Evolutionary conservation across 768 basidiomycete genomes (phyloP), one percentile per base, ranked within the genome.

Genomic region (Russula emetica): DNA sequence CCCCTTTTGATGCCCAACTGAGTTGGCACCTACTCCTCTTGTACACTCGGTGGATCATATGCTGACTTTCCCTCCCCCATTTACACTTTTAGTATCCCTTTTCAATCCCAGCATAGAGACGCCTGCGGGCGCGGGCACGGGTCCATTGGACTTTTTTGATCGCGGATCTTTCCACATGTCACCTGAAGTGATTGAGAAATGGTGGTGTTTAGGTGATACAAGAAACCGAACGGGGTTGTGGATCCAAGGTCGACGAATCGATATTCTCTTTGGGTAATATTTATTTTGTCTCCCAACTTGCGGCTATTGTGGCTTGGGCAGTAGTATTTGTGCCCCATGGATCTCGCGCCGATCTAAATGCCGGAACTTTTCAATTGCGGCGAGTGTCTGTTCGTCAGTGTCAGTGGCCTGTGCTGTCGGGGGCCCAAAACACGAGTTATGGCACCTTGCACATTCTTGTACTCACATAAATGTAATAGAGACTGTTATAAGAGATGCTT

Each of bases 151-250:
- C 70, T 86, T 91, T 69, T 86, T 92, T 68, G 85, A 83, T 58
- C 65, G 69, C 36, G 45, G 64, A 42, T 56, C 61, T 59, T 55
- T 34, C 58, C 34, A 55, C 10, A 56, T 80, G 58, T 74, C 74
- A 8, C 70, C 77, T 49, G 87, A 87, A 56, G 76, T 83, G 74
- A 67, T 94, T 26, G 94, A 95, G 74, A 91, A 88, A 71, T 94
- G 94, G 94, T 95, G 92, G 91, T 90, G 90, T 69, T 71, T 88
- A 47, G 93, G 93, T 0, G 86, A 90, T 70, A 70, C 70, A 5
- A 78, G 81, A 56, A 94, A 94, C 74, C 80, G 90, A 22, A 69
- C 62, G 2, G 77, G 74, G 3, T 79, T 93, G 73, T 96, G 91
- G 89, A 80, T 94, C 3, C 90, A 92, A 73, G 92, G 92, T 16